Conservation (phyloP, 129 eudicot genomes). For the Pulicaria dysenterica region DNA sequence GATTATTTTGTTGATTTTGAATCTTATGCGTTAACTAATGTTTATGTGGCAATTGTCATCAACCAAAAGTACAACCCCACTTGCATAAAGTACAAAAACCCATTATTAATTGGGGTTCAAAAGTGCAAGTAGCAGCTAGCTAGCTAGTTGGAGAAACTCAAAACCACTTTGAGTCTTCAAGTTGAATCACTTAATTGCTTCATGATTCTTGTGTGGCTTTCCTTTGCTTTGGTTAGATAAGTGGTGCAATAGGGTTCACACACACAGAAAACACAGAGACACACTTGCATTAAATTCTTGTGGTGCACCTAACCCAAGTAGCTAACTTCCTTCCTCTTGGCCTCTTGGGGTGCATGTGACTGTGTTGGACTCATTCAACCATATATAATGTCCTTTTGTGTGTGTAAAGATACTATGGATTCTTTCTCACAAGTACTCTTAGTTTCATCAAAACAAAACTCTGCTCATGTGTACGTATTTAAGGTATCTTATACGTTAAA, state of each 20-base stretch:
- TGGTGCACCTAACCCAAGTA: constrained; percentile 47
- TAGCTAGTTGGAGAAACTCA: constrained; percentile 1
- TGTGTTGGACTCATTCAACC: constrained; percentile 43
- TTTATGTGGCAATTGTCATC: constrained; percentile 5
- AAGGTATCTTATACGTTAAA: constrained; percentile 21
- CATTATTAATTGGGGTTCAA: constrained; percentile 7
- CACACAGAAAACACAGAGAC: constrained; percentile 16
- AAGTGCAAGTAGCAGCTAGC: constrained; percentile 24
- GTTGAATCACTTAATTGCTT: constrained; percentile 18
- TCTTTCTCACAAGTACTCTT: constrained; percentile 24
- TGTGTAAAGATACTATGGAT: constrained; percentile 27
- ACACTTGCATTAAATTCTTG: constrained; percentile 50
- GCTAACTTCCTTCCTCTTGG: constrained; percentile 14
- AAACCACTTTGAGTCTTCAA: constrained; percentile 11
- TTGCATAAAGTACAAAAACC: constrained; percentile 33
- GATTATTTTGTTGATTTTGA: constrained; percentile 16
- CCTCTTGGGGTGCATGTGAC: constrained; percentile 45
- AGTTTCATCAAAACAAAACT: constrained; percentile 21
- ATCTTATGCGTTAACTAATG: constrained; percentile 11
- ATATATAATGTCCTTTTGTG: constrained; percentile 31
- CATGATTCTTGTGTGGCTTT: constrained; percentile 55
- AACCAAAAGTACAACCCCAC: constrained; percentile 33
- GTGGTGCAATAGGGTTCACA: constrained; percentile 43
- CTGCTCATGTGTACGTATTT: background rate
- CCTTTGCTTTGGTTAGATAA: constrained; percentile 48